Conservation (phyloP, 108 stramenopile species). For the Phaeodactylum tricornutum region DNA sequence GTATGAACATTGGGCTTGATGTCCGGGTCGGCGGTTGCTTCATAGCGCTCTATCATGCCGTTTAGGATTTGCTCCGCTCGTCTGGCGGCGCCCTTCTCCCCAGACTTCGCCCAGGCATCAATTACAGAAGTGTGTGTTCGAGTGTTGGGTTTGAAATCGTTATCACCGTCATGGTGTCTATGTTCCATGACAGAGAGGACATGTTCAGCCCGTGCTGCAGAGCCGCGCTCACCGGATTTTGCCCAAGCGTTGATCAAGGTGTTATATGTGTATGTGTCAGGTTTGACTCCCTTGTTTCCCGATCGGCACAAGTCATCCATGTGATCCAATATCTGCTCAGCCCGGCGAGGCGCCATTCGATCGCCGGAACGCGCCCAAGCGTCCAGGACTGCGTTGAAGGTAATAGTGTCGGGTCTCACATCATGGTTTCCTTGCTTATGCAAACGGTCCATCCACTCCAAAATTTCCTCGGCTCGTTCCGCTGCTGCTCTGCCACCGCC, state of each 20-base stretch:
- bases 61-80: constrained; percentile 39
- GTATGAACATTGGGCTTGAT: constrained; percentile 59
- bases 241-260: constrained; percentile 71
- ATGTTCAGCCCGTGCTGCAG: constrained; percentile 56
- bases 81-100: constrained; percentile 39
- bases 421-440: constrained; percentile 48
- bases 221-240: constrained; percentile 34
- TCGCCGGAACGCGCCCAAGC: constrained; percentile 77
- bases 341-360: constrained; percentile 65
- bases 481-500: constrained; percentile 69
- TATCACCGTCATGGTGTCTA: constrained; percentile 33
- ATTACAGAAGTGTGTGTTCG: constrained; percentile 42
- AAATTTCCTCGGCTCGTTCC: constrained; percentile 73
- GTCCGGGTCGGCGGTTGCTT: constrained; percentile 37
- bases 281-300: constrained; percentile 71
- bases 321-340: constrained; percentile 80
- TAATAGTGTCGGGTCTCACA: constrained; percentile 61
- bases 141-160: constrained; percentile 53
- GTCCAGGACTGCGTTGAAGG: constrained; percentile 70
- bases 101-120: constrained; percentile 50
- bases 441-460: constrained; percentile 81
- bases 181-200: constrained; percentile 49
- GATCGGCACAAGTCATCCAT: constrained; percentile 80
- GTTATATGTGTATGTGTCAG: constrained; percentile 75
- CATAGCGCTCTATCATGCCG: constrained; percentile 33